Conservation (phyloP, 768 basidiomycete species). For the Leccinum subtestaceum region DNA sequence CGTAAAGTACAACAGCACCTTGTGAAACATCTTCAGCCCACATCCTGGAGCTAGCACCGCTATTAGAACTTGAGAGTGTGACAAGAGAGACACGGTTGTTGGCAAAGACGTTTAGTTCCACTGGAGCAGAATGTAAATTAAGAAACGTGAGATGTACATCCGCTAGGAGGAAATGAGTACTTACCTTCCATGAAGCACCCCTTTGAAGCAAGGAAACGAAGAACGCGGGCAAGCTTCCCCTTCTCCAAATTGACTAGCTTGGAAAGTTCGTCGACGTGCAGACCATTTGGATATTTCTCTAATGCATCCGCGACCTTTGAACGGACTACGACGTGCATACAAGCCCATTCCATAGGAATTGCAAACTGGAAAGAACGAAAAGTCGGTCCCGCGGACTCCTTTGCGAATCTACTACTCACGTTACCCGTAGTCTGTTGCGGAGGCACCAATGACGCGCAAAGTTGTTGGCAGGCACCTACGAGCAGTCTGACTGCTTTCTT, state of each 20-base stretch:
- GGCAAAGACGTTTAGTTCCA: constrained; percentile 5
- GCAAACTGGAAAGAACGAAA: too few species aligned
- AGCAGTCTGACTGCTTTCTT: background rate
- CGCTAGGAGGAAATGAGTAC: background rate
- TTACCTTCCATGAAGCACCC: constrained; percentile 33
- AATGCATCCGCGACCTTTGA: too few species aligned
- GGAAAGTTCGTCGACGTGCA: background rate
- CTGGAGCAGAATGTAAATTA: constrained; percentile 5
- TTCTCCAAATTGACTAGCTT: background rate
- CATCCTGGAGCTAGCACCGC: constrained; percentile 8
- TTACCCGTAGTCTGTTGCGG: background rate
- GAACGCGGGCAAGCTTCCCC: constrained; percentile 17
- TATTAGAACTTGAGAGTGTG: constrained; percentile 14
- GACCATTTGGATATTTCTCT: background rate
- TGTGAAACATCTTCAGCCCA: constrained; percentile 11
- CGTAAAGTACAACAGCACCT: constrained; percentile 22
- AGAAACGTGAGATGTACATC: background rate
- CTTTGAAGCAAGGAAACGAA: constrained; percentile 30
- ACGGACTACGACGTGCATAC: too few species aligned
- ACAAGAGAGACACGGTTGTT: constrained; percentile 35
- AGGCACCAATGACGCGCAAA: background rate
- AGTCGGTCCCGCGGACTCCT: too few species aligned
- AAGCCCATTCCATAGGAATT: too few species aligned
- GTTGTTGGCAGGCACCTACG: background rate
- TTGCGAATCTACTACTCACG: background rate